Conservation (phyloP, 2,329 filamentous ascomycete species). For the Colletotrichum phormii region DNA sequence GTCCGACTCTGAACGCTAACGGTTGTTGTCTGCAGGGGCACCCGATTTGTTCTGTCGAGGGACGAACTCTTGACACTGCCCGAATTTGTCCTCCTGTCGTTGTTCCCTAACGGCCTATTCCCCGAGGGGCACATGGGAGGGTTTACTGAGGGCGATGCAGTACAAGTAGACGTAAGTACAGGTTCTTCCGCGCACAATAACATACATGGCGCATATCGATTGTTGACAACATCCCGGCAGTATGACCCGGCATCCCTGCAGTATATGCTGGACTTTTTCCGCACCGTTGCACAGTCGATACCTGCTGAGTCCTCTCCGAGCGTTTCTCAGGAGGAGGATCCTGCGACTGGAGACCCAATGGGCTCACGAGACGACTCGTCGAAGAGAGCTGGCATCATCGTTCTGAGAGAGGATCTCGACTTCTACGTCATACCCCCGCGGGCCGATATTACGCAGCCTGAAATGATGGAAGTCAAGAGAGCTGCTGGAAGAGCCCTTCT, state of each 20-base stretch:
- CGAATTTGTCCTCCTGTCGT: slow-evolving; percentile 96
- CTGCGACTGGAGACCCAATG: slow-evolving; percentile 77
- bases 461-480: slow-evolving; percentile 97
- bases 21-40: slow-evolving; percentile 72
- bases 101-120: slow-evolving; percentile 98
- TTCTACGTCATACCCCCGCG: slow-evolving; percentile 96
- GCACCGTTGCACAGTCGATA: slow-evolving; percentile 95
- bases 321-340: slow-evolving; percentile 71
- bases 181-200: slow-evolving; percentile 32
- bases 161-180: slow-evolving; percentile 92
- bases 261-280: slow-evolving; percentile 99
- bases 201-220: not conserved
- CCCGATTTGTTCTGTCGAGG: slow-evolving; percentile 90
- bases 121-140: slow-evolving; percentile 96
- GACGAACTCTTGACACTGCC: slow-evolving; percentile 96
- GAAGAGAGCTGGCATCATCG: slow-evolving; percentile 97
- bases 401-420: slow-evolving; percentile 93
- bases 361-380: slow-evolving; percentile 78
- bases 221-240: slow-evolving; percentile 60
- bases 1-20: slow-evolving; percentile 32
- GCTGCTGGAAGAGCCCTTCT: slow-evolving; percentile 89
- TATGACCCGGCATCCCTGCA: slow-evolving; percentile 96
- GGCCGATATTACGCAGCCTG: slow-evolving; percentile 82
- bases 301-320: slow-evolving; percentile 78
- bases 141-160: slow-evolving; percentile 91